Conservation (phyloP, 2,329 filamentous ascomycete species). For the Dactylellina parvicollis region DNA sequence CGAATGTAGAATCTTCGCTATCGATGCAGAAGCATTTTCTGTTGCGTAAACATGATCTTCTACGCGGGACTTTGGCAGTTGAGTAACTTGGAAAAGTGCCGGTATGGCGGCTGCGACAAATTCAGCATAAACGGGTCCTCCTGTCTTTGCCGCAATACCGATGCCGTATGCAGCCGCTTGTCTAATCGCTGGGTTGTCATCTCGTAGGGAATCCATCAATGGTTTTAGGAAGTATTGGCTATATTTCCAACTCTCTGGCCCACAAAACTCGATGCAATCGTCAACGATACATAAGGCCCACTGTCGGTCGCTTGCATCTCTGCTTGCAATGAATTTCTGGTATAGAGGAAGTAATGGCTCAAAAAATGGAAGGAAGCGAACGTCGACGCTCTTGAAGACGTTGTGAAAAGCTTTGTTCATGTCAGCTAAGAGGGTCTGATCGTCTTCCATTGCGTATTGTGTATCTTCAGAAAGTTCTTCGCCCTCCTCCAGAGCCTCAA, state of each 20-base stretch:
- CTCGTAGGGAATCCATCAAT: conserved; percentile 84
- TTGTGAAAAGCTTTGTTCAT: conserved; percentile 99
- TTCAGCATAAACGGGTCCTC: conserved; percentile 84
- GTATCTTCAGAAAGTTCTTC: conserved; percentile 90
- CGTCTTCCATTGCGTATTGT: conserved; percentile 92
- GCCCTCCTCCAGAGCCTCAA: conserved; percentile 82
- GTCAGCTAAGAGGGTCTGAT: conserved; percentile 93
- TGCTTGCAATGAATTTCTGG: conserved; percentile 80
- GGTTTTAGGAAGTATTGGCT: conserved; percentile 86
- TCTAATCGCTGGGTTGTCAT: conserved; percentile 86
- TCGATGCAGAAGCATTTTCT: conserved; percentile 94
- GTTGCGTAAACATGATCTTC: conserved; percentile 97
- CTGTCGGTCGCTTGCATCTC: conserved; percentile 89
- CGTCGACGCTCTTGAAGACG: conserved; percentile 95
- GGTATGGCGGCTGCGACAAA: conserved; percentile 84
- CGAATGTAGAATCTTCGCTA: conserved; percentile 95
- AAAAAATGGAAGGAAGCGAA: conserved; percentile 85
- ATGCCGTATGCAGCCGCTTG: conserved; percentile 97
- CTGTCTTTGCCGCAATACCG: conserved; percentile 92
- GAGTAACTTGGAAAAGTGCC: conserved; percentile 83
- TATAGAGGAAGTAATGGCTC: conserved; percentile 86
- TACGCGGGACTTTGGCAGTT: conserved; percentile 80
- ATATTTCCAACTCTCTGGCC: conserved; percentile 85
- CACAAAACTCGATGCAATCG: conserved; percentile 97
- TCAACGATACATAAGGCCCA: conserved; percentile 99